Conservation (phyloP, 2,329 filamentous ascomycete species). For the Balansia obtecta region DNA sequence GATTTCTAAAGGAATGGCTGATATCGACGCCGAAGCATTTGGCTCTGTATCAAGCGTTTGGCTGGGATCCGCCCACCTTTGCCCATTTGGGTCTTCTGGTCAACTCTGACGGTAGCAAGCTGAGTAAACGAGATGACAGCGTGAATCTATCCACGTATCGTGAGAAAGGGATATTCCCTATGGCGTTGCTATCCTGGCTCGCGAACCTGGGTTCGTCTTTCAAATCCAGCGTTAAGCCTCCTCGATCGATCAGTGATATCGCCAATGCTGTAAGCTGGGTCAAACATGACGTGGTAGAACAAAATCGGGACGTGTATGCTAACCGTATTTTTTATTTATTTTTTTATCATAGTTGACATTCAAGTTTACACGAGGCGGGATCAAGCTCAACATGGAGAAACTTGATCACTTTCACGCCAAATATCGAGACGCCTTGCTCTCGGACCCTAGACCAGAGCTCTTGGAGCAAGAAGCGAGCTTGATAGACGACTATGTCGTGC, state of each 20-base stretch:
- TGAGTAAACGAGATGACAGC: constrained; percentile 67
- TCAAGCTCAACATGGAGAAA: constrained; percentile 70
- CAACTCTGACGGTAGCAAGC: constrained; percentile 55
- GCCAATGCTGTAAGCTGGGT: constrained; percentile 45
- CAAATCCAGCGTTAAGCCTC: constrained; percentile 13
- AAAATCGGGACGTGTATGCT: constrained; percentile 7
- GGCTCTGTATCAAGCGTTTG: constrained; percentile 63
- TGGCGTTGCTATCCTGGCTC: constrained; percentile 62
- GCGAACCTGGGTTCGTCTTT: constrained; percentile 47
- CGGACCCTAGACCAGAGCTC: constrained; percentile 11
- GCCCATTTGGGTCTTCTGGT: constrained; percentile 70
- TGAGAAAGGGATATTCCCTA: constrained; percentile 31
- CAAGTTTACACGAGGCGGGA: constrained; percentile 85
- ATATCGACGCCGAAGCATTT: constrained; percentile 71
- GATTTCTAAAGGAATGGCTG: constrained; percentile 66
- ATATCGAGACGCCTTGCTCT: constrained; percentile 33
- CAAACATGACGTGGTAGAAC: neutral
- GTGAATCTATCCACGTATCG: constrained; percentile 40
- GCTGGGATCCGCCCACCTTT: constrained; percentile 62
- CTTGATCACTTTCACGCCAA: constrained; percentile 66
- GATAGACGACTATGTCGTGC: constrained; percentile 12
- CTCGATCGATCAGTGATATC: constrained; percentile 51
- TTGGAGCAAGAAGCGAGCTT: constrained; percentile 13
- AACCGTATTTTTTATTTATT: constrained; percentile 12
- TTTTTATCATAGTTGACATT: constrained; percentile 55